phyloP scores from a whole-genome alignment of 371 early-diverging fungal genomes.

The Zopfochytrium polystomum region DNA sequence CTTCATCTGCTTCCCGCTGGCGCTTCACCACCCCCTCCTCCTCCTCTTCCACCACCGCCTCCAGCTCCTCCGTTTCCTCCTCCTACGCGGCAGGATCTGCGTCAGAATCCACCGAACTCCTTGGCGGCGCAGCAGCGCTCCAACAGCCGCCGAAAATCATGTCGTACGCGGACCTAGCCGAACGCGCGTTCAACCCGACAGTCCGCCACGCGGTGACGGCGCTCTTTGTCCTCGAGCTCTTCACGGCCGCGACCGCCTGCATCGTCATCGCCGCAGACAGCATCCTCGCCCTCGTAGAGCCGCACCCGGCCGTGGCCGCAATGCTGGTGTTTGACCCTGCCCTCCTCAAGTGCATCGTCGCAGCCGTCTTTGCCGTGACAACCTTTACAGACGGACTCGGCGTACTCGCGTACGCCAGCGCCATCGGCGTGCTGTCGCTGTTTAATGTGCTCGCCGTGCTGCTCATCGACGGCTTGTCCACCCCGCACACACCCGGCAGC shows the following conservation, averaged over 20 bases:
- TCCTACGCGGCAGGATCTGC: too few relatives aligned
- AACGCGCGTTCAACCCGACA: slow-evolving; percentile 62
- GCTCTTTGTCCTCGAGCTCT: slow-evolving; percentile 64
- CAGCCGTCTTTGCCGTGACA: slow-evolving; percentile 31
- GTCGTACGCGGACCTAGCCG: slow-evolving; percentile 68
- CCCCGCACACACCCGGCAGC: slow-evolving; percentile 52
- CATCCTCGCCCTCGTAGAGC: slow-evolving; percentile 44
- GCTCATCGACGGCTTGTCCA: slow-evolving; percentile 38
- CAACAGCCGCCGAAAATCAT: slow-evolving; percentile 2
- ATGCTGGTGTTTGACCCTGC: slow-evolving; percentile 27
- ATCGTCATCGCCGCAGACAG: slow-evolving; percentile 58
- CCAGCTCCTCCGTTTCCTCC: slow-evolving; percentile 8
- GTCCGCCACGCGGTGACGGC: slow-evolving; percentile 45
- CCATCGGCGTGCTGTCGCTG: slow-evolving; percentile 46
- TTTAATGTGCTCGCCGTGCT: slow-evolving; percentile 40
- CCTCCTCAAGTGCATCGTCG: slow-evolving; percentile 35
- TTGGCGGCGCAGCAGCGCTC: neutral
- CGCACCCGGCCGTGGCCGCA: slow-evolving; percentile 8
- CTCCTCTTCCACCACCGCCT: slow-evolving; percentile 7
- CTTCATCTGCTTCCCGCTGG: neutral
- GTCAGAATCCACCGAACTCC: neutral
- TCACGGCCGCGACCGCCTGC: slow-evolving; percentile 60
- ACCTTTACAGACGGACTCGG: slow-evolving; percentile 35
- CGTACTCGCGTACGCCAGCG: slow-evolving; percentile 29
- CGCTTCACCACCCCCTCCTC: slow-evolving; percentile 10